phyloP scores from a whole-genome alignment of 768 basidiomycete species.

The Trametes cingulata region DNA sequence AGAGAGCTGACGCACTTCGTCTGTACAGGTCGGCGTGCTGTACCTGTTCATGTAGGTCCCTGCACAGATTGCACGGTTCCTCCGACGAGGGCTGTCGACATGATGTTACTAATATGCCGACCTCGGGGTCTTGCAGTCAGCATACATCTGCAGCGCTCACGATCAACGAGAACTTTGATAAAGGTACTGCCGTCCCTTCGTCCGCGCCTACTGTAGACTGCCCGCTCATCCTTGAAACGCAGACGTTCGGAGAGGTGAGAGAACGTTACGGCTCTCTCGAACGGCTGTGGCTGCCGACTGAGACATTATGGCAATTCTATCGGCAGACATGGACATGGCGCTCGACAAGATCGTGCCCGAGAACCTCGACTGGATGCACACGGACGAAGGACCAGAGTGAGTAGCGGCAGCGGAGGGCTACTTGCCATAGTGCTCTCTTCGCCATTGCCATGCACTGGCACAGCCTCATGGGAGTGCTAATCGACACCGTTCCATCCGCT shows the following conservation, averaged over 20 bases:
- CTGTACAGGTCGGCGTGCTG: conserved; percentile 73
- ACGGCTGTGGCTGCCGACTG: not conserved
- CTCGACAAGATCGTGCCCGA: conserved; percentile 89
- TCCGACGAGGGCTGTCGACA: too few species aligned
- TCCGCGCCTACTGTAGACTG: not conserved
- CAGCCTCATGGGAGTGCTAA: not conserved
- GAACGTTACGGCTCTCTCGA: not conserved
- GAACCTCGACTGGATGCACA: conserved; percentile 77
- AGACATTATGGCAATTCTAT: not conserved
- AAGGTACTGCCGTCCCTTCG: conserved; percentile 43
- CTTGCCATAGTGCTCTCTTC: not conserved
- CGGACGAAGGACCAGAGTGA: conserved; percentile 91
- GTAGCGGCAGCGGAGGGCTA: conserved; percentile 23
- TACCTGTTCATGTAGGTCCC: conserved; percentile 80
- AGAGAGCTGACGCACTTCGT: not conserved
- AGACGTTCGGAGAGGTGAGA: conserved; percentile 48
- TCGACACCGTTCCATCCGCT: not conserved
- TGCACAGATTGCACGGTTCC: not conserved
- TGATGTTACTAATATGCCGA: not conserved
- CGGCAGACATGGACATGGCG: conserved; percentile 91
- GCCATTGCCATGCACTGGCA: not conserved
- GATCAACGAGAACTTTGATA: conserved; percentile 89
- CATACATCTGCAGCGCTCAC: conserved; percentile 81
- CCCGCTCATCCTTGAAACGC: conserved; percentile 9
- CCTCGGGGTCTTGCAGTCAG: conserved; percentile 40